These are phyloP conservation scores for Phytophthora nicotianae DNA, from an alignment of 352 stramenopile species.

Conservation along the genomic window DNA sequence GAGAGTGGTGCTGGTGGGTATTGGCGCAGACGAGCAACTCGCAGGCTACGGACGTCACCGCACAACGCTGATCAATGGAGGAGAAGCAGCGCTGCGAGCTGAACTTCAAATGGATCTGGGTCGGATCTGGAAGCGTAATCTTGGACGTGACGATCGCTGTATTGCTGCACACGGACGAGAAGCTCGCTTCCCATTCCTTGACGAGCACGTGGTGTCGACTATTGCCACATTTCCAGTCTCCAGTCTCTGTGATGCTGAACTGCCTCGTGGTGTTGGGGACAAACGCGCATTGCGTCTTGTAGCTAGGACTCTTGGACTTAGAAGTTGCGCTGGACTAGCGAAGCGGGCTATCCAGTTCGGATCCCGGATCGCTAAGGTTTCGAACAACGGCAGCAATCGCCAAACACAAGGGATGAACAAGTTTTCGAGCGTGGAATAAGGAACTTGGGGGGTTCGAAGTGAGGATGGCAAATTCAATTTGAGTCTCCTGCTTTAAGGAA, in stretches of 20 bases:
- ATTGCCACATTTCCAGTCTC: constrained; percentile 70
- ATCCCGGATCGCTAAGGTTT: constrained; percentile 91
- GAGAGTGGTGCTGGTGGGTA: constrained; percentile 89
- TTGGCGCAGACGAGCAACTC: constrained; percentile 96
- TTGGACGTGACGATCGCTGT: constrained; percentile 95
- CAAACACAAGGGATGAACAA: constrained; percentile 52
- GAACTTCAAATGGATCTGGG: constrained; percentile 91
- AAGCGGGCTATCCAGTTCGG: constrained; percentile 97
- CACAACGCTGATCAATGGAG: constrained; percentile 75
- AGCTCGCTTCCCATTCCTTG: constrained; percentile 95
- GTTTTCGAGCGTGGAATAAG: constrained; percentile 28
- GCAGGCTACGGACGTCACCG: constrained; percentile 94
- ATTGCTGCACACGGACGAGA: constrained; percentile 93
- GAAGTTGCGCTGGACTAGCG: constrained; percentile 64
- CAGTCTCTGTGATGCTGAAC: constrained; percentile 80
- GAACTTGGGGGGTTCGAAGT: no score
- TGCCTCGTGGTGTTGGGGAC: constrained; percentile 86
- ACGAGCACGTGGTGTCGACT: constrained; percentile 90
- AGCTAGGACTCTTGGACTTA: constrained; percentile 68
- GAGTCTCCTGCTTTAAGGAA: no score
- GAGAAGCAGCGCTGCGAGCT: constrained; percentile 55
- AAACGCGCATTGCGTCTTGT: constrained; percentile 92
- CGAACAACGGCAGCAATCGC: constrained; percentile 65
- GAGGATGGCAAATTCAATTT: not conserved
- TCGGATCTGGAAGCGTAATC: constrained; percentile 95